phyloP scores from a whole-genome alignment of 2,329 filamentous ascomycete genomes.

The Teratosphaeria pseudoeucalypti region DNA sequence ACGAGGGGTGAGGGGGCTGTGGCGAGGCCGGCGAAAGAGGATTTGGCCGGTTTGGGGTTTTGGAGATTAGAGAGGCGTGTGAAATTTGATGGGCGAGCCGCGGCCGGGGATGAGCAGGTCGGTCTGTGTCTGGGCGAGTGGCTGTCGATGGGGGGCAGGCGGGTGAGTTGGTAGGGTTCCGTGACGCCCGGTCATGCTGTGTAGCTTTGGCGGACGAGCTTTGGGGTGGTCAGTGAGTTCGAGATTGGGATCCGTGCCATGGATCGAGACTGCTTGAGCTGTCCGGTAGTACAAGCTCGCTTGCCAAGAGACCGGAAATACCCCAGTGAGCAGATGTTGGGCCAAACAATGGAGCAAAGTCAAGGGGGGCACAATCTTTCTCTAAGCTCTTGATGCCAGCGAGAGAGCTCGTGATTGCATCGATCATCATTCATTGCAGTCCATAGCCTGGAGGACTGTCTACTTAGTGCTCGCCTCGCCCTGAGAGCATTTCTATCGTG shows the following conservation, averaged over 20 bases:
- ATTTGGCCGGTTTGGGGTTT: conserved; percentile 27
- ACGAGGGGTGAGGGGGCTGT: conserved; percentile 6
- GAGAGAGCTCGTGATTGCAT: no score
- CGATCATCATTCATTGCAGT: neutral
- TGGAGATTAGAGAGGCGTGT: conserved; percentile 30
- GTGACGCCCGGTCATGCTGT: neutral
- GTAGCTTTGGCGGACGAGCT: neutral
- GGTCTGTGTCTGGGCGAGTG: neutral
- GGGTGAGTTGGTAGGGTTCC: neutral
- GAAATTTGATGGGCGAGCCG: conserved; percentile 28
- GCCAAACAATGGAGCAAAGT: neutral
- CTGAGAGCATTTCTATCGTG: neutral
- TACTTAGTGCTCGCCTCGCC: neutral
- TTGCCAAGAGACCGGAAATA: neutral
- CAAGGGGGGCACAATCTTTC: neutral
- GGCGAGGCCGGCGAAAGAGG: conserved; percentile 29
- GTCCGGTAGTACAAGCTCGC: neutral
- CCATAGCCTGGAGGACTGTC: neutral
- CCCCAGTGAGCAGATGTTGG: neutral
- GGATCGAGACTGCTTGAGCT: neutral
- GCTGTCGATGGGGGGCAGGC: neutral
- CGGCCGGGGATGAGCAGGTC: conserved; percentile 40
- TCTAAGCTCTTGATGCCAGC: neutral
- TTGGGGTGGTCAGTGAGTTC: neutral
- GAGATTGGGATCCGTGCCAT: neutral